Evolutionary conservation across 371 early-diverging fungal genomes (phyloP), one percentile per base, ranked within the genome.

Genomic region (Apophysomyces sp.): DNA sequence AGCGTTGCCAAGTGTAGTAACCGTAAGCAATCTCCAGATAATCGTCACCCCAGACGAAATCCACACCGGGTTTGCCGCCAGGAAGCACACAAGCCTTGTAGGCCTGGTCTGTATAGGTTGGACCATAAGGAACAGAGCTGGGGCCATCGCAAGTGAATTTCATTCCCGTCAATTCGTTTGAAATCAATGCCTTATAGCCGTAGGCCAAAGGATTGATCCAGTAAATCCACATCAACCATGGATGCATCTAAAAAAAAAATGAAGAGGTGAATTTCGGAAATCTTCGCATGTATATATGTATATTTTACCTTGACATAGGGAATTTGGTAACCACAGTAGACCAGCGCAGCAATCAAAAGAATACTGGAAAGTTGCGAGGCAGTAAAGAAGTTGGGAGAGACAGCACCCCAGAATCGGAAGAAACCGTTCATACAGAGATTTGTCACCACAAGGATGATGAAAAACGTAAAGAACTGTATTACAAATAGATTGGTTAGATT

Each of bases 201-300:
- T 89, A 89, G 2, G 87, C 84, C 40, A 91, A 72, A 24, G 91
- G 86, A 39, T 83, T 87, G 56, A 88, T 82, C 84, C 86, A 89
- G 68, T 82, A 86, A 30, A 89, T 82, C 89, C 89, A 89, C 54
- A 80, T 72, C 26, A 91, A 79, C 86, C 88, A 89, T 27, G 86
- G 87, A 59, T 89, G 83, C 89, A 91, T 89, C 6, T 73, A 58
- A 4, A n/a, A n/a, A n/a, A n/a, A n/a, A n/a, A n/a, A n/a, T n/a
- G n/a, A n/a, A n/a, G n/a, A n/a, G n/a, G n/a, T n/a, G n/a, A n/a
- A n/a, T n/a, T n/a, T n/a, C n/a, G n/a, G n/a, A n/a, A n/a, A n/a
- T n/a, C n/a, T n/a, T n/a, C n/a, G n/a, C n/a, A n/a, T n/a, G n/a
- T n/a, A n/a, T n/a, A n/a, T n/a, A n/a, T n/a, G n/a, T n/a, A n/a